These are phyloP conservation scores for Tetradesmus lagerheimii DNA, from an alignment of 139 green algal species.

Conservation along the genomic window DNA sequence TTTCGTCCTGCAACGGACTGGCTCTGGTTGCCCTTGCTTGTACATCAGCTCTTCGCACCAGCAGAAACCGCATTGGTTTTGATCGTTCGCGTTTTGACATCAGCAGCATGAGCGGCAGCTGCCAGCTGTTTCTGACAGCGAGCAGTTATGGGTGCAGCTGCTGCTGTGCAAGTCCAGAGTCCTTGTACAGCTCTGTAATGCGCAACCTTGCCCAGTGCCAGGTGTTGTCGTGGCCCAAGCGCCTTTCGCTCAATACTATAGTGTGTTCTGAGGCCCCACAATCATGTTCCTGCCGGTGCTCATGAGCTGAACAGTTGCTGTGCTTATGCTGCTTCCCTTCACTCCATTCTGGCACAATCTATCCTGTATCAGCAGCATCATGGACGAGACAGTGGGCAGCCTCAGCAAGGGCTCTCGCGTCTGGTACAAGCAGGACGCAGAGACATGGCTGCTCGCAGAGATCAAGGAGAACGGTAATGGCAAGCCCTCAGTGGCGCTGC, in stretches of 20 bases:
- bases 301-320: neutral
- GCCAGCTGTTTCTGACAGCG: neutral
- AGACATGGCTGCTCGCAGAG: conserved; percentile 52
- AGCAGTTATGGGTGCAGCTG: neutral
- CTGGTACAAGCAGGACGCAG: conserved; percentile 48
- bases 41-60: neutral
- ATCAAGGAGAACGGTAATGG: conserved; percentile 24
- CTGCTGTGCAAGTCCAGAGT: neutral
- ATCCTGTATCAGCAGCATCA: neutral
- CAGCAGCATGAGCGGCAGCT: neutral
- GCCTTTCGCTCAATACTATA: no score
- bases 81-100: neutral
- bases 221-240: no score
- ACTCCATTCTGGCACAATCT: neutral
- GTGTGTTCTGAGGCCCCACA: no score
- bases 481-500: neutral
- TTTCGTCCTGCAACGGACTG: neutral
- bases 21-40: neutral
- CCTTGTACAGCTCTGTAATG: no score
- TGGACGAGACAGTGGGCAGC: conserved; percentile 43
- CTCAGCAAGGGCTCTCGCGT: conserved; percentile 40
- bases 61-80: neutral
- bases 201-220: no score
- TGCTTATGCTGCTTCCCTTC: neutral
- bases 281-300: neutral